A percentile compares a stretch with the other conserved stretches of the same genome.
These are phyloP conservation scores for Claviceps sp. DNA, from an alignment of 2,329 filamentous ascomycete genomes.

Conservation along the genomic window DNA sequence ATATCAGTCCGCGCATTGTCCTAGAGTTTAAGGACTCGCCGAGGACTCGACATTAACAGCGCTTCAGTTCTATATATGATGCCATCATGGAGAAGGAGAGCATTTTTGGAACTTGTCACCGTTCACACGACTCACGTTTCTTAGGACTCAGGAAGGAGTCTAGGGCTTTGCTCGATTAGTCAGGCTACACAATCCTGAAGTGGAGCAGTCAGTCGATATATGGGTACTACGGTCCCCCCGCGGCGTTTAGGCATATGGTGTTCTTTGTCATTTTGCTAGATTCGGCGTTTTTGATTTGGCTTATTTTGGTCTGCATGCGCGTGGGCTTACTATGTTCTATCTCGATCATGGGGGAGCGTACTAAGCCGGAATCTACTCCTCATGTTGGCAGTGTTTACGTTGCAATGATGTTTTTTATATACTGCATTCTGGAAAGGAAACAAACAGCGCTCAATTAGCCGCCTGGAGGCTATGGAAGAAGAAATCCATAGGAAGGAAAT, in stretches of 20 bases:
- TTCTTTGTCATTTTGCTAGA: background rate
- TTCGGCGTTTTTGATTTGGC: background rate
- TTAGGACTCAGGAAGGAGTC: too few relatives aligned
- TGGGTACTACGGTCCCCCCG: background rate
- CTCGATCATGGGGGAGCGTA: background rate
- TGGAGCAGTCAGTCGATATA: too few relatives aligned
- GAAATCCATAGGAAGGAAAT: background rate
- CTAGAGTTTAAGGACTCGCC: background rate
- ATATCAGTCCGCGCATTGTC: background rate
- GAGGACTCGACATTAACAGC: background rate
- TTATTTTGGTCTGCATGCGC: background rate
- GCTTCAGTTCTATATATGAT: too few relatives aligned
- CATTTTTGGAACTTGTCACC: too few relatives aligned
- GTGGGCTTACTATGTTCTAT: background rate
- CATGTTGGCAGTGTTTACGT: too few relatives aligned
- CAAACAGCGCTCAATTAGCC: background rate
- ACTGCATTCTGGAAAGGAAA: background rate
- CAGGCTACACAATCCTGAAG: too few relatives aligned
- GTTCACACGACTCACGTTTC: too few relatives aligned
- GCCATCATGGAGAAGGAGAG: too few relatives aligned
- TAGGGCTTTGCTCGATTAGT: too few relatives aligned
- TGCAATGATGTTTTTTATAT: too few relatives aligned
- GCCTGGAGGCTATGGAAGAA: background rate
- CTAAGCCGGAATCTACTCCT: background rate
- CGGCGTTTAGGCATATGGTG: background rate